These are phyloP conservation scores for Fraxinus latifolia DNA, from an alignment of 305 asterid genomes.

Conservation along the genomic window DNA sequence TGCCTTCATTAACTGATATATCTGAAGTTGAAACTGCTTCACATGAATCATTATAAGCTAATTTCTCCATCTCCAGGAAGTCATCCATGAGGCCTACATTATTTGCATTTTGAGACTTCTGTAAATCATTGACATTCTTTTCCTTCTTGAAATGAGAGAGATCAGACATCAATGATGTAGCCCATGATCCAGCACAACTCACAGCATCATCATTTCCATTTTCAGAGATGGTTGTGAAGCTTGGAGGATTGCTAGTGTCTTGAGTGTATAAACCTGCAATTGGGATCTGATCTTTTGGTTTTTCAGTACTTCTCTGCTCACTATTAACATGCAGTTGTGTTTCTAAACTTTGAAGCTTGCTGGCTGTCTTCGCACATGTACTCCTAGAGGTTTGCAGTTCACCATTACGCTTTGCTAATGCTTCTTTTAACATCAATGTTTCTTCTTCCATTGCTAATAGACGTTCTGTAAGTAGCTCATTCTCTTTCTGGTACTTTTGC, in stretches of 20 bases:
- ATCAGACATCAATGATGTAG: slow-evolving; percentile 52
- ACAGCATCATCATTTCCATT: slow-evolving; percentile 70
- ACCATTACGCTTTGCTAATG: slow-evolving; percentile 79
- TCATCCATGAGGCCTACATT: slow-evolving; percentile 86
- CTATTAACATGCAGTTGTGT: slow-evolving; percentile 55
- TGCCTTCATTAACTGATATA: slow-evolving; percentile 30
- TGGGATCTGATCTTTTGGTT: slow-evolving; percentile 32
- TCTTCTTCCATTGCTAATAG: slow-evolving; percentile 86
- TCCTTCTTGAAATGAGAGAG: slow-evolving; percentile 63
- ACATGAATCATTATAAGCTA: slow-evolving; percentile 56
- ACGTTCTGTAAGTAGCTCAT: slow-evolving; percentile 73
- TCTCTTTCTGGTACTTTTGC: slow-evolving; percentile 66
- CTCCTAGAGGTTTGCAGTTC: slow-evolving; percentile 81
- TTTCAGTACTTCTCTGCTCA: slow-evolving; percentile 48
- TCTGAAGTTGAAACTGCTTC: slow-evolving; percentile 39
- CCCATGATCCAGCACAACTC: slow-evolving; percentile 74
- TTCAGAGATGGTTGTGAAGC: slow-evolving; percentile 74
- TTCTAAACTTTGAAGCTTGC: slow-evolving; percentile 76
- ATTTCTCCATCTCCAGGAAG: slow-evolving; percentile 92
- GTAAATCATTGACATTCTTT: slow-evolving; percentile 50
- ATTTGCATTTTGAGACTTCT: slow-evolving; percentile 55
- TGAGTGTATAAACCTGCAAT: slow-evolving; percentile 36
- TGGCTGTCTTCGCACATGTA: slow-evolving; percentile 66
- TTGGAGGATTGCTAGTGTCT: slow-evolving; percentile 52
- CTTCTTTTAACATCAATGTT: slow-evolving; percentile 91